phyloP scores from a whole-genome alignment of 1,284 basidiomycete genomes.

The Phylloporus sp. region DNA sequence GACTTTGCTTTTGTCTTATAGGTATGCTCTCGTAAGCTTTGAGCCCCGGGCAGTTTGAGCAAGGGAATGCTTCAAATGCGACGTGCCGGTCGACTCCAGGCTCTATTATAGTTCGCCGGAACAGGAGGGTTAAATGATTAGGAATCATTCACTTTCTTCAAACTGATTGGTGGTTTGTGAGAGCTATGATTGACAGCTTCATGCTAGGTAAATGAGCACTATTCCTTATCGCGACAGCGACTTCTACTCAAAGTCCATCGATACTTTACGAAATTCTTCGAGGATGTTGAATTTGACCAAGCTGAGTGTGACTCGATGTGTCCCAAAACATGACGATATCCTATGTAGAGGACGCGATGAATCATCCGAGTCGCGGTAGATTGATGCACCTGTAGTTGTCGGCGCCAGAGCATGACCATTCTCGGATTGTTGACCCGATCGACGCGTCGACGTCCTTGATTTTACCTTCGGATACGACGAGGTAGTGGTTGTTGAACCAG shows the following conservation, averaged over 20 bases:
- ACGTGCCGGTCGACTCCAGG: too few species aligned
- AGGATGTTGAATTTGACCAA: neutral
- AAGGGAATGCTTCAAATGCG: too few species aligned
- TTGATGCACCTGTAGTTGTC: neutral
- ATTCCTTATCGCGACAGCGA: too few species aligned
- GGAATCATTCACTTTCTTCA: too few species aligned
- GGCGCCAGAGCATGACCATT: neutral
- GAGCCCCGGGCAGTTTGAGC: conserved; percentile 20
- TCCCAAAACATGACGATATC: neutral
- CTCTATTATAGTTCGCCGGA: too few species aligned
- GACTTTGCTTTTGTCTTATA: conserved; percentile 7
- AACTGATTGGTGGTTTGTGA: too few species aligned
- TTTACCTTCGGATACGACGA: neutral
- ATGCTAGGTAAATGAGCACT: too few species aligned
- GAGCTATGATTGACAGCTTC: too few species aligned
- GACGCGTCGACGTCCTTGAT: neutral
- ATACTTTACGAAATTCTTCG: too few species aligned
- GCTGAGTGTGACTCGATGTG: neutral
- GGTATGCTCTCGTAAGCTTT: conserved; percentile 39
- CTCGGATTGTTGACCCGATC: neutral
- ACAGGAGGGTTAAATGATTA: too few species aligned
- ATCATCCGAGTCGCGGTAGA: neutral
- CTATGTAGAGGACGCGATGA: neutral
- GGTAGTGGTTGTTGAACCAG: neutral
- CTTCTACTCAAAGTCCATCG: too few species aligned